Conservation (phyloP, 2,329 filamentous ascomycete species). For the Pseudogymnoascus sp. region DNA sequence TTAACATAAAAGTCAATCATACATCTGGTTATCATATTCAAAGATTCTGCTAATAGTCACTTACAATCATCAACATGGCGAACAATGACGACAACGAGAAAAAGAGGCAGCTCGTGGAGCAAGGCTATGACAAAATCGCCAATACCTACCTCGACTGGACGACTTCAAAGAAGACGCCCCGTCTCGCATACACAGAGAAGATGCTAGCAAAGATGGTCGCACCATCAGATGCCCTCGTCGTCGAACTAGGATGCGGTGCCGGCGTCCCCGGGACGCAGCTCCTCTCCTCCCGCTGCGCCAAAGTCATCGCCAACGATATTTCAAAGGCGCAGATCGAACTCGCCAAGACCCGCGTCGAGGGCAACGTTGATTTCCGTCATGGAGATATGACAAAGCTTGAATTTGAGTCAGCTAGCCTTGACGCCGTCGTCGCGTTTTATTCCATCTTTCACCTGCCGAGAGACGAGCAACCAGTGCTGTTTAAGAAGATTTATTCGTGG, state of each 20-base stretch:
- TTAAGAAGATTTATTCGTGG: slow-evolving; percentile 32
- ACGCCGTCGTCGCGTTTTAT: slow-evolving; percentile 36
- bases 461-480: slow-evolving; percentile 31
- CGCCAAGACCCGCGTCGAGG: slow-evolving; percentile 4
- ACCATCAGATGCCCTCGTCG: neutral
- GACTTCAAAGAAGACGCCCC: neutral
- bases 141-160: slow-evolving; percentile 4
- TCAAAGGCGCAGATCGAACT: slow-evolving; percentile 8
- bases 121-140: slow-evolving; percentile 6
- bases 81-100: neutral
- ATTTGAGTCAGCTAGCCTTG: slow-evolving; percentile 28
- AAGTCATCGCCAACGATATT: slow-evolving; percentile 10
- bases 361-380: slow-evolving; percentile 13
- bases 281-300: neutral
- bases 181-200: slow-evolving; percentile 8
- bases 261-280: slow-evolving; percentile 7
- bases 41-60: neutral
- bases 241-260: slow-evolving; percentile 6
- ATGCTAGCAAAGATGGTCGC: slow-evolving; percentile 9
- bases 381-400: slow-evolving; percentile 36
- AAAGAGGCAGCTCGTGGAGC: neutral
- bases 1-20: neutral
- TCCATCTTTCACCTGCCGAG: slow-evolving; percentile 37
- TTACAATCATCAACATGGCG: neutral
- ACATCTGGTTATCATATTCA: neutral